Percentiles rank a stretch among this genome's conserved stretches.
These are phyloP conservation scores for Suillus americanus DNA, from an alignment of 768 basidiomycete genomes.

Conservation along the genomic window DNA sequence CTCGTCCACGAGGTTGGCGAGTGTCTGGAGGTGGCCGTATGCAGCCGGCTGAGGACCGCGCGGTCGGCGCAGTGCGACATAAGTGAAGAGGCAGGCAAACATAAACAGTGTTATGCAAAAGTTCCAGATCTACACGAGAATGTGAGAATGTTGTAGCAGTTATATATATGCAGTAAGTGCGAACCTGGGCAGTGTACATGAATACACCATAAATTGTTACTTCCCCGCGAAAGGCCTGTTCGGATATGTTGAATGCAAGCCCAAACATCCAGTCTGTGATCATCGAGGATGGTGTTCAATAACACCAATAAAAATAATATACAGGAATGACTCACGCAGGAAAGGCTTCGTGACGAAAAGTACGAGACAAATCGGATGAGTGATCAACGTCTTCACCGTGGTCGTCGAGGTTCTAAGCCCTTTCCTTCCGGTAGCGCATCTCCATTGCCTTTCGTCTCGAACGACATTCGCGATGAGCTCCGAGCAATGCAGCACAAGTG, in stretches of 20 bases:
- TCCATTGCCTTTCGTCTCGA: conserved; percentile 28
- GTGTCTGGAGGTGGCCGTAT: conserved; percentile 34
- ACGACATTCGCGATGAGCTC: conserved; percentile 30
- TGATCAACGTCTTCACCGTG: conserved; percentile 22
- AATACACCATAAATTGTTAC: neutral
- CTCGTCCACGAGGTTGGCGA: conserved; percentile 36
- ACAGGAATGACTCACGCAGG: conserved; percentile 21
- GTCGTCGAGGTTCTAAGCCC: conserved; percentile 18
- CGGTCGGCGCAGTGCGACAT: conserved; percentile 16
- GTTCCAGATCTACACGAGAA: conserved; percentile 23
- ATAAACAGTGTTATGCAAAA: conserved; percentile 21
- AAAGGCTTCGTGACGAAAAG: conserved; percentile 24
- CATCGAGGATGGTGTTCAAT: neutral
- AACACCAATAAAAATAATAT: neutral
- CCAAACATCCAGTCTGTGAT: conserved; percentile 33
- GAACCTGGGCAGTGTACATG: conserved; percentile 30
- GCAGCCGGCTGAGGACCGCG: conserved; percentile 29
- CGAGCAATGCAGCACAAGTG: conserved; percentile 28
- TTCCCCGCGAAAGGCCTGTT: no score
- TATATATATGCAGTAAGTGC: neutral
- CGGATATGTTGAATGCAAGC: conserved; percentile 10
- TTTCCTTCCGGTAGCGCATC: conserved; percentile 17
- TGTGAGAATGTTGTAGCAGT: neutral
- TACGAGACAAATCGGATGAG: conserved; percentile 14
- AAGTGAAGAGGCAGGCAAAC: conserved; percentile 19